A percentile compares a stretch with the other conserved stretches of the same genome.
phyloP scores from a whole-genome alignment of 352 stramenopile species.

The Thalassiosira hispida region DNA sequence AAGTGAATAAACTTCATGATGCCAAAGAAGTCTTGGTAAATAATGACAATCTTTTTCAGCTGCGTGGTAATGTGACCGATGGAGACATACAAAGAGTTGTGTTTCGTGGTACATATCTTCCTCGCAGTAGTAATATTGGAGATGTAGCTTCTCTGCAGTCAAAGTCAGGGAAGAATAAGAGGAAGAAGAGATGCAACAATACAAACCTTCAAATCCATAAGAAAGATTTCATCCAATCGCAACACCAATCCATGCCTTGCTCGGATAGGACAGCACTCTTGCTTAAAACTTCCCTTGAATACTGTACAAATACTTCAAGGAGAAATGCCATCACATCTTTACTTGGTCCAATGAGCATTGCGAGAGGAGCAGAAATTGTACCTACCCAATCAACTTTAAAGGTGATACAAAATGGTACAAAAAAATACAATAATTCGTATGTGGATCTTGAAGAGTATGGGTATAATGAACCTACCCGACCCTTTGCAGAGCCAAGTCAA shows the following conservation, averaged over 20 bases:
- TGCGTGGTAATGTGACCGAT: conserved; percentile 4
- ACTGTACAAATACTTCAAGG: conserved; percentile 20
- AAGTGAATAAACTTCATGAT: background rate
- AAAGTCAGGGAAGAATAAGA: background rate
- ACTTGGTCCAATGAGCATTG: conserved; percentile 32
- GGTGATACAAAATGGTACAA: conserved; percentile 15
- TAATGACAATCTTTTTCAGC: background rate
- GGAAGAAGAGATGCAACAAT: conserved; percentile 20
- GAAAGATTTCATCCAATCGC: background rate
- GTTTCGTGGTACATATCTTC: conserved; percentile 31
- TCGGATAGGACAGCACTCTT: conserved; percentile 34
- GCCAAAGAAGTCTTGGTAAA: background rate
- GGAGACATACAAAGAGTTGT: conserved; percentile 27
- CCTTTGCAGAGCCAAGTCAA: too few species aligned
- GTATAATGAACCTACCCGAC: background rate
- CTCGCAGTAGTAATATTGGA: background rate
- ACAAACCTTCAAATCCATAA: too few species aligned
- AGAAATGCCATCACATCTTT: conserved; percentile 34
- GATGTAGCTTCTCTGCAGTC: background rate
- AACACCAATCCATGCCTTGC: conserved; percentile 12
- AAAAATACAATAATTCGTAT: too few species aligned
- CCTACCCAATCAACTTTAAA: conserved; percentile 25
- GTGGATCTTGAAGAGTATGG: too few species aligned
- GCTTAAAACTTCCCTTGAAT: conserved; percentile 33
- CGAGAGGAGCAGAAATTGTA: conserved; percentile 27